phyloP scores from a whole-genome alignment of 2,329 filamentous ascomycete species.

The Scleromitrula shiraiana region DNA sequence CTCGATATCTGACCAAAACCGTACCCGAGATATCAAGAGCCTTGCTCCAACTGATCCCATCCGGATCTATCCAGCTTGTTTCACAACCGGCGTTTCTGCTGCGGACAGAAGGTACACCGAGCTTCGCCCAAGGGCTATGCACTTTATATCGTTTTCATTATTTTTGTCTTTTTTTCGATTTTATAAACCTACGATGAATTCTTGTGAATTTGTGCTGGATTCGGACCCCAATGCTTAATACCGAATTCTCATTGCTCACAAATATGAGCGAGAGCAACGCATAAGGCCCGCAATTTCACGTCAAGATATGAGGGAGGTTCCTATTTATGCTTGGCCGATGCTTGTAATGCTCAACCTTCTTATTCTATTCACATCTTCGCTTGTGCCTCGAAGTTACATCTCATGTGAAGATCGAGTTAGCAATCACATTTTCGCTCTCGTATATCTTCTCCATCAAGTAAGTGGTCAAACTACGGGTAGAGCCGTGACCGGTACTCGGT shows the following conservation, averaged over 20 bases:
- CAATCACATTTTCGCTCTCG: not conserved
- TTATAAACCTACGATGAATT: too few species aligned
- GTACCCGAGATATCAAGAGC: too few species aligned
- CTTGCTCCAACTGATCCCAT: not conserved
- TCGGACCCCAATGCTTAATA: not conserved
- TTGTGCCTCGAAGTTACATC: not conserved
- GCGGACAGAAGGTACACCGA: slow-evolving; percentile 1
- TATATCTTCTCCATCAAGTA: not conserved
- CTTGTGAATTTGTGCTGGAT: not conserved
- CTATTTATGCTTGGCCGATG: too few species aligned
- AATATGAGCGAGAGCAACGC: not conserved
- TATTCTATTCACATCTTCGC: not conserved
- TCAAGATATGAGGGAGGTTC: not conserved
- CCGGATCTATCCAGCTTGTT: too few species aligned
- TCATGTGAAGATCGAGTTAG: not conserved
- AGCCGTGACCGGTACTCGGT: not conserved
- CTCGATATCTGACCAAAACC: not conserved
- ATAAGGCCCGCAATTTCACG: not conserved
- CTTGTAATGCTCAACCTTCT: not conserved
- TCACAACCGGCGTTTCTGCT: slow-evolving; percentile 5
- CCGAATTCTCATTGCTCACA: not conserved
- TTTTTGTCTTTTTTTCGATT: not conserved
- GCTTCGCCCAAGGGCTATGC: not conserved
- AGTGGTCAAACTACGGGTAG: not conserved
- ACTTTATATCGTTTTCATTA: not conserved